Percentiles rank a stretch among this genome's conserved stretches.
Conservation (phyloP, 495 filamentous ascomycete species). For the Penicillium arizonense region DNA sequence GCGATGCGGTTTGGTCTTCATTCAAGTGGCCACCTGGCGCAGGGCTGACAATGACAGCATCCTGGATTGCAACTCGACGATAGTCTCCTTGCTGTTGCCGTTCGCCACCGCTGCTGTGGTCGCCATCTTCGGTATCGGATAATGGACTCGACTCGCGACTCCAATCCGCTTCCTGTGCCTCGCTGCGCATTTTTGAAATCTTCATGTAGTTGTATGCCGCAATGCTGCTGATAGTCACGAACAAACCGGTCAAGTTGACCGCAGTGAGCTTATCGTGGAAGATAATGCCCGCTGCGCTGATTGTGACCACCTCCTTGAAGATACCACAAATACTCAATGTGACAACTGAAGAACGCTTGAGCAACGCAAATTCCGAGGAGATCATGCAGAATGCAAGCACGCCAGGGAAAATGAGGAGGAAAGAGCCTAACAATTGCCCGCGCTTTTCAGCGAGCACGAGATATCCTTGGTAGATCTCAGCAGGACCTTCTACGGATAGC, state of each 20-base stretch:
- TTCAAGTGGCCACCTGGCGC: slow-evolving; percentile 16
- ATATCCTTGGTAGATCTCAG: slow-evolving; percentile 61
- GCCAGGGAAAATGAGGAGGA: slow-evolving; percentile 84
- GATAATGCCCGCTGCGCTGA: slow-evolving; percentile 80
- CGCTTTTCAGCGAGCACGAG: slow-evolving; percentile 59
- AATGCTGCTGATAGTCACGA: slow-evolving; percentile 88
- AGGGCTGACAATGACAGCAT: slow-evolving; percentile 23
- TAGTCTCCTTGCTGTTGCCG: slow-evolving; percentile 23
- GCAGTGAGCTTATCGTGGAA: slow-evolving; percentile 89
- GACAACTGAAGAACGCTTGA: slow-evolving; percentile 94
- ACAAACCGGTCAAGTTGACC: slow-evolving; percentile 82
- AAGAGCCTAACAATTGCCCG: slow-evolving; percentile 55
- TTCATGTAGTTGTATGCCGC: slow-evolving; percentile 93
- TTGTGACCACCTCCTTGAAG: slow-evolving; percentile 98
- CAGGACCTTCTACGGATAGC: slow-evolving; percentile 79
- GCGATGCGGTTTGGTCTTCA: slow-evolving; percentile 31
- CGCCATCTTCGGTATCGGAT: slow-evolving; percentile 33
- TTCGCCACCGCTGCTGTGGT: slow-evolving; percentile 16
- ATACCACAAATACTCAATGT: slow-evolving; percentile 96
- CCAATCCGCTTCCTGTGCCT: slow-evolving; percentile 46
- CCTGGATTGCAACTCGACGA: slow-evolving; percentile 23
- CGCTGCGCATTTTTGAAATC: slow-evolving; percentile 79
- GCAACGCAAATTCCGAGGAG: slow-evolving; percentile 88
- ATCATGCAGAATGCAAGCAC: slow-evolving; percentile 96
- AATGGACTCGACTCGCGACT: slow-evolving; percentile 29